A percentile compares a stretch with the other conserved stretches of the same genome.
phyloP scores from a whole-genome alignment of 2,329 filamentous ascomycete species.

The Fusarium brevicatenulatum region DNA sequence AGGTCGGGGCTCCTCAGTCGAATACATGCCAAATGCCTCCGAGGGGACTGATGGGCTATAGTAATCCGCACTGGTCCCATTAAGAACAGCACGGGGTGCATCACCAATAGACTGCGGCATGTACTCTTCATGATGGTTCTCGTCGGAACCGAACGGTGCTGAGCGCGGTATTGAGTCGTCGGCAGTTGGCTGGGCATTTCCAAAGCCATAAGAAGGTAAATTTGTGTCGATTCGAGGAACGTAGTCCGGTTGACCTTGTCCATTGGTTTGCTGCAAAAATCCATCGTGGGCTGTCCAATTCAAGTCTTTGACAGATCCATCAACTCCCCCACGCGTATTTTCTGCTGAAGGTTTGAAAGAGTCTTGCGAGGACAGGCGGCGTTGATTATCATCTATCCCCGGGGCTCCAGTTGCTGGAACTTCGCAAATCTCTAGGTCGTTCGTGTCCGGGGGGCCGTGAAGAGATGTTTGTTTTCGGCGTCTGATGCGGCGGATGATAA shows the following conservation, averaged over 20 bases:
- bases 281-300: conserved; percentile 40
- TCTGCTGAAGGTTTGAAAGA: conserved; percentile 49
- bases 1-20: conserved; percentile 39
- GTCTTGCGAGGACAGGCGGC: conserved; percentile 51
- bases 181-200: conserved; percentile 14
- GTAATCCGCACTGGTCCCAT: conserved; percentile 54
- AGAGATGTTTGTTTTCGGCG: conserved; percentile 41
- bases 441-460: conserved; percentile 21
- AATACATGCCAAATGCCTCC: conserved; percentile 54
- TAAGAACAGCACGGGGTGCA: conserved; percentile 47
- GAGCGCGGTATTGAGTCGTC: conserved; percentile 33
- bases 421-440: conserved; percentile 48
- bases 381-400: conserved; percentile 36
- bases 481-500: conserved; percentile 49
- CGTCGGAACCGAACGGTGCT: conserved; percentile 37
- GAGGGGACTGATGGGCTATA: conserved; percentile 55
- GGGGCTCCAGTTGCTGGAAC: conserved; percentile 26
- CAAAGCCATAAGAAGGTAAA: conserved; percentile 5
- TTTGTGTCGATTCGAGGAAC: conserved; percentile 34
- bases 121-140: conserved; percentile 40
- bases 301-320: conserved; percentile 42
- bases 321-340: conserved; percentile 43
- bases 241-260: conserved; percentile 21
- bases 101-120: conserved; percentile 44
- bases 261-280: conserved; percentile 20